A percentile compares a stretch with the other conserved stretches of the same genome.
Evolutionary conservation across 441 rosid genomes (phyloP).

Genomic region (Corymbia calophylla): DNA sequence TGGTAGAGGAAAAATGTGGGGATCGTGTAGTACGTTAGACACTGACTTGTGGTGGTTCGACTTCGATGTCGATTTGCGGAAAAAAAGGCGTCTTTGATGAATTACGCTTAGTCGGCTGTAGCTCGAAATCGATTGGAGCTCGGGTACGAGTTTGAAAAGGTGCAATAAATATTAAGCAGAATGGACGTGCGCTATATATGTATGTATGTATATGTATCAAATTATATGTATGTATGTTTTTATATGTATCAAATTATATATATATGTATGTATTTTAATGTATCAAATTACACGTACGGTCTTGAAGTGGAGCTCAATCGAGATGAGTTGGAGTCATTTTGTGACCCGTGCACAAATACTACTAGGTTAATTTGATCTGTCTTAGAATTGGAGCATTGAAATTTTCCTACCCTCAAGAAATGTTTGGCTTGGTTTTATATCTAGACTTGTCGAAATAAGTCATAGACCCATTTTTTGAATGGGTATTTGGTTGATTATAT

Average conservation of each 20-base stretch:
- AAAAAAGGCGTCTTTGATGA: not conserved
- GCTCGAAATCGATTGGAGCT: fast-evolving
- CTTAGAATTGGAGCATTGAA: not conserved
- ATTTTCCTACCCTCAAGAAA: not conserved
- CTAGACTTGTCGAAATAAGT: too few species aligned
- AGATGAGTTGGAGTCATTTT: not conserved
- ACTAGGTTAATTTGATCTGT: too few species aligned
- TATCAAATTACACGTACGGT: not conserved
- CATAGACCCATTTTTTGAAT: too few species aligned
- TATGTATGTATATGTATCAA: not conserved
- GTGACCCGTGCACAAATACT: too few species aligned
- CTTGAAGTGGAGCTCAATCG: not conserved
- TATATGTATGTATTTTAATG: too few species aligned
- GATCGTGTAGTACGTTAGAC: not conserved
- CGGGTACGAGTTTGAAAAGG: fast-evolving
- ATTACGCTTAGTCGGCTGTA: fast-evolving
- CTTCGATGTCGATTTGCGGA: fast-evolving
- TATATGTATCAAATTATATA: not conserved
- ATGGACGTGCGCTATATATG: too few species aligned
- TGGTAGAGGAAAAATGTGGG: not conserved
- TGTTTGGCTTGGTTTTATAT: too few species aligned
- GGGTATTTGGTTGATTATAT: too few species aligned
- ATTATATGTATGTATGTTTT: too few species aligned
- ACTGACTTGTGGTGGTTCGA: not conserved
- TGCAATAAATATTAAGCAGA: not conserved